Evolutionary conservation across 73 alveolate genomes (phyloP).

Genomic region (Effrenium voratum): DNA sequence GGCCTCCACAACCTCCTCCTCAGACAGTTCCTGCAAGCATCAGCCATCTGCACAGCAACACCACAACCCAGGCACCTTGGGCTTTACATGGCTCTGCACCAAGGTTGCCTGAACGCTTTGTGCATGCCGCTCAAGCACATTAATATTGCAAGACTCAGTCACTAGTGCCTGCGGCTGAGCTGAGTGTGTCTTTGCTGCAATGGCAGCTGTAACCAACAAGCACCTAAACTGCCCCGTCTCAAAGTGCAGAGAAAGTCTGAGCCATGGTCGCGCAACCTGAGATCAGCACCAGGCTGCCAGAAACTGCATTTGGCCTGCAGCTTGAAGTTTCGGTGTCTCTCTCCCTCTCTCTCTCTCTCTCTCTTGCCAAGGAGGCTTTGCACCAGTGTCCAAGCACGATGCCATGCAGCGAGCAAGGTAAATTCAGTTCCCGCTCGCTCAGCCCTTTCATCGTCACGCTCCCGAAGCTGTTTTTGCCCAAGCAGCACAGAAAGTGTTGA

Average conservation of each 20-base stretch:
- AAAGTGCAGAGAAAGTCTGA: neutral
- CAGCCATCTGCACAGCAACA: neutral
- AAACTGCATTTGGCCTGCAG: slow-evolving; percentile 65
- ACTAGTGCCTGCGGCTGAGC: neutral
- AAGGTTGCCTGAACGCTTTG: neutral
- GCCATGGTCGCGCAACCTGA: neutral
- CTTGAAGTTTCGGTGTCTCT: too few relatives aligned
- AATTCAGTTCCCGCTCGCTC: too few relatives aligned
- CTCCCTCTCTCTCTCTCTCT: too few relatives aligned
- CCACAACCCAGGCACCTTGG: slow-evolving; percentile 36
- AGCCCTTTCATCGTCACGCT: too few relatives aligned
- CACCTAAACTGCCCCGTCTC: slow-evolving; percentile 8
- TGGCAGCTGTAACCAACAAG: slow-evolving; percentile 21
- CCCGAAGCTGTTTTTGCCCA: too few relatives aligned
- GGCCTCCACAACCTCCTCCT: slow-evolving; percentile 39
- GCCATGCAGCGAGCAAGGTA: too few relatives aligned
- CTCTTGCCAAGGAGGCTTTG: too few relatives aligned
- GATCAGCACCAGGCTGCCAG: slow-evolving; percentile 22
- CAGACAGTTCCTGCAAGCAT: slow-evolving; percentile 3
- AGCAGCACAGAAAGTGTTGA: too few relatives aligned
- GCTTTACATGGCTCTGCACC: slow-evolving; percentile 46
- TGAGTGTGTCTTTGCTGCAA: slow-evolving; percentile 79
- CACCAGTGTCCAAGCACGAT: too few relatives aligned
- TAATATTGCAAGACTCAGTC: too few relatives aligned
- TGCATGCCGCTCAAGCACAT: too few relatives aligned